phyloP scores from a whole-genome alignment of 768 basidiomycete species.

The Panaeolus papilionaceus region DNA sequence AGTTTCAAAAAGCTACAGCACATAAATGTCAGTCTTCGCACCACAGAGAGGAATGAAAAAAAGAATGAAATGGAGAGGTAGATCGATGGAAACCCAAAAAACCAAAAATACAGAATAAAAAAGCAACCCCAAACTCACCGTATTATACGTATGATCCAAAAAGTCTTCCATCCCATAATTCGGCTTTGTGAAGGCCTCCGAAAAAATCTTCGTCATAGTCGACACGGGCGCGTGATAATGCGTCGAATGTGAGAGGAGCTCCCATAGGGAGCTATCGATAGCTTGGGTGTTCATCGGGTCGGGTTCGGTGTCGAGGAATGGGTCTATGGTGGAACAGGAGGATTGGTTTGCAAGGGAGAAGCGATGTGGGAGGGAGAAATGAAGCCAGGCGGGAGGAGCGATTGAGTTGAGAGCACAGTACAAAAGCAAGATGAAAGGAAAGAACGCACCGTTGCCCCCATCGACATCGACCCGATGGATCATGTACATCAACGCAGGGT shows the following conservation, averaged over 20 bases:
- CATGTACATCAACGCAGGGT: conserved; percentile 92
- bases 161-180: conserved; percentile 94
- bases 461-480: conserved; percentile 70
- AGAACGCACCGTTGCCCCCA: conserved; percentile 39
- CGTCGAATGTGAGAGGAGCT: conserved; percentile 75
- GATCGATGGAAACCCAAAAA: background rate
- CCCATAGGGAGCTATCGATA: conserved; percentile 91
- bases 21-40: background rate
- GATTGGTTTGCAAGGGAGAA: background rate
- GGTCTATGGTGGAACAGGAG: conserved; percentile 45
- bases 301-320: conserved; percentile 67
- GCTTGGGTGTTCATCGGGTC: conserved; percentile 84
- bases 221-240: conserved; percentile 92
- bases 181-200: conserved; percentile 94
- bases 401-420: background rate
- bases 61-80: no score
- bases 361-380: background rate
- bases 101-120: background rate
- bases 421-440: background rate
- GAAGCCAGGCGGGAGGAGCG: background rate
- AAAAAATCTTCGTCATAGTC: conserved; percentile 86
- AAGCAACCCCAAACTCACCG: conserved; percentile 51
- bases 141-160: conserved; percentile 89
- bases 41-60: no score
- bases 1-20: background rate